Evolutionary conservation across 257 asterid species (phyloP).

Genomic region (Solanum etuberosum): DNA sequence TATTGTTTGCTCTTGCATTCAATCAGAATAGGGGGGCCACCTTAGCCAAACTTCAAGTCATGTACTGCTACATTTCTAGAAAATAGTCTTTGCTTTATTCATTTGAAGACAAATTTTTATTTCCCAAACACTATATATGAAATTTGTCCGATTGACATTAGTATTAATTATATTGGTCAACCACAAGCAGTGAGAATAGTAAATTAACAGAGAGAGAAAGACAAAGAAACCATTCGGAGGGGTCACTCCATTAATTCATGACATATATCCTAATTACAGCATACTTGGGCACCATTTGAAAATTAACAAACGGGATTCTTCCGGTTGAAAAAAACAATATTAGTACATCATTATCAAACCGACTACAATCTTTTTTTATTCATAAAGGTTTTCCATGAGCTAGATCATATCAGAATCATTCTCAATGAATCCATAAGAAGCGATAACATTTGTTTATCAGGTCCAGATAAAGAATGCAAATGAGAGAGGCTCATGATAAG

Average conservation of each 20-base stretch:
- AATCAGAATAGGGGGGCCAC: not conserved
- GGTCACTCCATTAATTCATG: not conserved
- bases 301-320: not conserved
- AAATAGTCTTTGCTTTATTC: not conserved
- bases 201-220: slow-evolving; percentile 7
- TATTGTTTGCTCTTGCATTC: not conserved
- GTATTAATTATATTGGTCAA: not conserved
- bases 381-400: not conserved
- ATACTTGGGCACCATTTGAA: not conserved
- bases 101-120: not conserved
- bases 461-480: not conserved
- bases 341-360: not conserved
- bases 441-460: not conserved
- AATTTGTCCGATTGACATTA: not conserved
- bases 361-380: not conserved
- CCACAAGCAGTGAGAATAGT: not conserved
- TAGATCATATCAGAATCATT: too few species aligned
- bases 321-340: not conserved
- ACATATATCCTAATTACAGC: not conserved
- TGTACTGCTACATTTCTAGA: not conserved
- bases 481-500: too few species aligned
- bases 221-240: slow-evolving; percentile 26
- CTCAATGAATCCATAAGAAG: too few species aligned
- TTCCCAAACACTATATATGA: not conserved
- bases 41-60: not conserved